A percentile compares a stretch with the other conserved stretches of the same genome.
phyloP scores from a whole-genome alignment of 2,329 filamentous ascomycete genomes.

The Botrytis fragariae region DNA sequence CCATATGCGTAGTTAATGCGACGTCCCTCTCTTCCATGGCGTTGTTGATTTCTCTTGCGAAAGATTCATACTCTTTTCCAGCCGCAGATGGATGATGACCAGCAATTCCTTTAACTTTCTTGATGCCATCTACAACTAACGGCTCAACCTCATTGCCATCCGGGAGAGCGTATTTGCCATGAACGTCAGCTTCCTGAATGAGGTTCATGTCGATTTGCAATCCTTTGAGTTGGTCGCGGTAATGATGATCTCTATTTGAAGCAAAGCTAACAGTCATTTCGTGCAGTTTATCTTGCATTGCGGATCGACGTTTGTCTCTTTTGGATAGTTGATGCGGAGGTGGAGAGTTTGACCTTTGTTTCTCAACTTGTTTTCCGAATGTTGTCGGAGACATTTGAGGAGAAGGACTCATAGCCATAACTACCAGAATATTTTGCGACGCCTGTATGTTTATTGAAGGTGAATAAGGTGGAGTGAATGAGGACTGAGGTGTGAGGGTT shows the following conservation, averaged over 20 bases:
- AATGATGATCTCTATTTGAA: slow-evolving; percentile 77
- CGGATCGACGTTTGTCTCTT: slow-evolving; percentile 84
- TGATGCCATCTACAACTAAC: slow-evolving; percentile 36
- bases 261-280: slow-evolving; percentile 75
- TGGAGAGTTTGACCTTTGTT: slow-evolving; percentile 37
- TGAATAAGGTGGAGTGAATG: background rate
- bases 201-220: slow-evolving; percentile 89
- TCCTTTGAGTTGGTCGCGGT: slow-evolving; percentile 84
- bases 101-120: slow-evolving; percentile 38
- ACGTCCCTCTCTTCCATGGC: slow-evolving; percentile 84
- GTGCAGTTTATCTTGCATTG: slow-evolving; percentile 74
- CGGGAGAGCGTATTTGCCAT: slow-evolving; percentile 66
- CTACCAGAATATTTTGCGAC: background rate
- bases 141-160: slow-evolving; percentile 46
- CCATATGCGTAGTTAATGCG: slow-evolving; percentile 76
- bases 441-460: background rate
- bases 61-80: slow-evolving; percentile 80
- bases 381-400: slow-evolving; percentile 35
- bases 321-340: slow-evolving; percentile 57
- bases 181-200: slow-evolving; percentile 81
- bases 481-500: background rate
- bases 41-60: slow-evolving; percentile 83
- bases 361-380: slow-evolving; percentile 31
- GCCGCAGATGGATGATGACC: slow-evolving; percentile 55
- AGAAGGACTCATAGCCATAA: slow-evolving; percentile 36